A percentile compares a stretch with the other conserved stretches of the same genome.
Conservation (phyloP, 257 asterid genomes). For the Gynochthodes officinalis region DNA sequence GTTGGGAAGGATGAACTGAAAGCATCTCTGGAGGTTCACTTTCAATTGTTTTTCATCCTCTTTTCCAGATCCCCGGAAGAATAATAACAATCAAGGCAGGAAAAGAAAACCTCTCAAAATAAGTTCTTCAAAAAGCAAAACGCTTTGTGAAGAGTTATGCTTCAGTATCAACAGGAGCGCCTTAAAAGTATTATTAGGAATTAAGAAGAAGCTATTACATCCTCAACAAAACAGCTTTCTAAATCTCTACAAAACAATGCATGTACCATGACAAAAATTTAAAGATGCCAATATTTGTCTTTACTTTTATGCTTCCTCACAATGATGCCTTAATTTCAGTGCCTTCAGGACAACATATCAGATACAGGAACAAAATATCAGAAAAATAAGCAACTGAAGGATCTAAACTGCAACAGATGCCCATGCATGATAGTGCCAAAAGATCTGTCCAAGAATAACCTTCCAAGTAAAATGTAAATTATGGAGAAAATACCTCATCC, state of each 20-base stretch:
- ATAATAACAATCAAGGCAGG: not conserved
- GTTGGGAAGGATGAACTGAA: not conserved
- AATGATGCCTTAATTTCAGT: not conserved
- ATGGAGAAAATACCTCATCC: conserved; percentile 19
- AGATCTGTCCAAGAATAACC: not conserved
- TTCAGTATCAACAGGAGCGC: not conserved
- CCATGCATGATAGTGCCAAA: not conserved
- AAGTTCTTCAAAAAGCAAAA: not conserved
- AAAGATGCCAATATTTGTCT: not conserved
- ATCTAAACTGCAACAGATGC: not conserved
- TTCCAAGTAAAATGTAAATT: not conserved
- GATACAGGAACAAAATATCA: not conserved
- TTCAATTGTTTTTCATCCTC: not conserved
- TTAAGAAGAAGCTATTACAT: not conserved
- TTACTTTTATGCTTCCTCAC: not conserved
- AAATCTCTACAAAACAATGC: not conserved
- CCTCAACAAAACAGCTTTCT: not conserved
- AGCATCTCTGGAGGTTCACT: not conserved
- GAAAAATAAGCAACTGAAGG: not conserved
- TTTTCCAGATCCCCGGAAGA: not conserved
- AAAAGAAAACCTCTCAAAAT: not conserved
- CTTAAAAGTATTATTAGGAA: not conserved
- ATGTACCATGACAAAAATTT: not conserved
- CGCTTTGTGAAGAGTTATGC: not conserved
- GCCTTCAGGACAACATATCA: not conserved